Percentiles rank a stretch among this genome's conserved stretches.
Evolutionary conservation across 1,284 basidiomycete genomes (phyloP).

Genomic region (Ceratobasidium sp.): DNA sequence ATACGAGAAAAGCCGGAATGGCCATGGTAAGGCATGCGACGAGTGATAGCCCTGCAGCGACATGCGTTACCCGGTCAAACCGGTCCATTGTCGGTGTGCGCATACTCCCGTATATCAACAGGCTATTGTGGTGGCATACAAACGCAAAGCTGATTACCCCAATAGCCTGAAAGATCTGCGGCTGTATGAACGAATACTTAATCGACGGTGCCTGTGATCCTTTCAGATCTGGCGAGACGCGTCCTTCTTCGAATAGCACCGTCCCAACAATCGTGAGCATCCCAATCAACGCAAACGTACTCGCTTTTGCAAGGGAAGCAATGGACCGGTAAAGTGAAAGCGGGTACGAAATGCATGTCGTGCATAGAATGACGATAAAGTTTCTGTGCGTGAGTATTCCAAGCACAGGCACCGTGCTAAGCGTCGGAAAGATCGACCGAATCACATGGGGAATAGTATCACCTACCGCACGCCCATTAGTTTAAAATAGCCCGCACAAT

Average conservation of each 20-base stretch:
- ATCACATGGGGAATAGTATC: constrained; percentile 97
- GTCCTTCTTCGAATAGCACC: constrained; percentile 84
- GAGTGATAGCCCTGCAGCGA: constrained; percentile 82
- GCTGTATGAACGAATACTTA: constrained; percentile 73
- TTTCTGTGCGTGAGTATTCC: constrained; percentile 81
- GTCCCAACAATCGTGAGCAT: constrained; percentile 94
- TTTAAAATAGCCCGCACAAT: constrained; percentile 39
- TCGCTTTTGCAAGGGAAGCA: constrained; percentile 92
- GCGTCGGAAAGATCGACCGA: constrained; percentile 79
- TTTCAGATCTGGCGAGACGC: constrained; percentile 77
- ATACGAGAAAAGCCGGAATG: constrained; percentile 89
- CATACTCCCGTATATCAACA: constrained; percentile 93
- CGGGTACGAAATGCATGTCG: constrained; percentile 88
- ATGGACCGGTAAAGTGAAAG: constrained; percentile 96
- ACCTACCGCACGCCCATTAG: constrained; percentile 55
- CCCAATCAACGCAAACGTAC: constrained; percentile 83
- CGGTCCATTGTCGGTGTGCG: constrained; percentile 92
- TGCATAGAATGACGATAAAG: constrained; percentile 86
- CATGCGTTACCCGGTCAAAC: constrained; percentile 91
- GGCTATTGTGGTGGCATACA: constrained; percentile 91
- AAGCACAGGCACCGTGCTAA: constrained; percentile 71
- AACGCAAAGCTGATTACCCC: constrained; percentile 94
- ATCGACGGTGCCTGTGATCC: constrained; percentile 66
- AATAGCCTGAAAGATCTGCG: constrained; percentile 86
- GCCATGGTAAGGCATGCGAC: constrained; percentile 83